A percentile compares a stretch with the other conserved stretches of the same genome.
phyloP scores from a whole-genome alignment of 1,284 basidiomycete species.

The Volvariella surrecta region DNA sequence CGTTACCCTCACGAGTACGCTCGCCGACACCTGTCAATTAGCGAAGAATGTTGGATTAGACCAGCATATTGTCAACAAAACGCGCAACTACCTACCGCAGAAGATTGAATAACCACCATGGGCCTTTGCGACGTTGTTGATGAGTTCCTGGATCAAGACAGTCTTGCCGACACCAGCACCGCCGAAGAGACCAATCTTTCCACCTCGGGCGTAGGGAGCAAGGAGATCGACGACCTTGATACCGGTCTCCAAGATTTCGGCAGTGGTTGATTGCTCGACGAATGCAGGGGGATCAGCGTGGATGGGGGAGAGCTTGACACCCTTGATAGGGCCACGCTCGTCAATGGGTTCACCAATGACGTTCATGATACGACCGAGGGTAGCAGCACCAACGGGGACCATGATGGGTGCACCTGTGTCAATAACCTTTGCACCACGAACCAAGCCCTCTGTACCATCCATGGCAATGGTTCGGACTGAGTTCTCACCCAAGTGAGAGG shows the following conservation, averaged over 20 bases:
- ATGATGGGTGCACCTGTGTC: constrained; percentile 96
- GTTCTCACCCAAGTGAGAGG: constrained; percentile 98
- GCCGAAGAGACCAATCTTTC: constrained; percentile 99
- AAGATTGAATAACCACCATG: constrained; percentile 99
- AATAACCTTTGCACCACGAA: constrained; percentile 94
- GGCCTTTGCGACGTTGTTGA: constrained; percentile 99
- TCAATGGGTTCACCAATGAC: constrained; percentile 99
- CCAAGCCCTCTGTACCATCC: constrained; percentile 99
- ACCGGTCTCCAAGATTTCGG: constrained; percentile 98
- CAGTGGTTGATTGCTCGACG: constrained; percentile 96
- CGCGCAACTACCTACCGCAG: constrained; percentile 90
- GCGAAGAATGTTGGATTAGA: constrained; percentile 7
- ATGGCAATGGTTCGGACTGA: constrained; percentile 96
- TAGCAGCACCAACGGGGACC: constrained; percentile 91
- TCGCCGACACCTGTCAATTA: constrained; percentile 81
- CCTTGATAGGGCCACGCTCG: constrained; percentile 97
- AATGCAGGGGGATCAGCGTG: constrained; percentile 96
- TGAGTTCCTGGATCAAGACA: constrained; percentile 97
- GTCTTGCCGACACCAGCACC: constrained; percentile 99
- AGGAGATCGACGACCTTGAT: constrained; percentile 99
- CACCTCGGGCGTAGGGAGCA: constrained; percentile 99
- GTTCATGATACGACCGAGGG: constrained; percentile 99
- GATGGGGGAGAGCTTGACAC: constrained; percentile 85
- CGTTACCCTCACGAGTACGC: constrained; percentile 99
- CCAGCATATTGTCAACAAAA: neutral